These are phyloP conservation scores for Hypsizygus marmoreus DNA, from an alignment of 768 basidiomycete genomes.

Conservation along the genomic window DNA sequence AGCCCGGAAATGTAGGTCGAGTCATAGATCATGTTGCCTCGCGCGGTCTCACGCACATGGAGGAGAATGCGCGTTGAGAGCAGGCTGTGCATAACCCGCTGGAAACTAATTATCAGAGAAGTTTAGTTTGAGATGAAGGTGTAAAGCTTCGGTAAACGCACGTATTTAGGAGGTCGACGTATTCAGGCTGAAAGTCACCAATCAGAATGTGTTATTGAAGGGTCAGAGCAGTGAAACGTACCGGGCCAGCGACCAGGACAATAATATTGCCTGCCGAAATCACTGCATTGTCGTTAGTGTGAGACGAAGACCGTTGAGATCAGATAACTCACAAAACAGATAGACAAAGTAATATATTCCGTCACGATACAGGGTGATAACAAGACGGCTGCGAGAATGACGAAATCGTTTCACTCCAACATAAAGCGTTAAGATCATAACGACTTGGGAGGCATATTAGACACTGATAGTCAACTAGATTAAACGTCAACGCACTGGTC, in stretches of 20 bases:
- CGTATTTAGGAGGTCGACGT: background rate
- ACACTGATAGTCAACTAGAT: background rate
- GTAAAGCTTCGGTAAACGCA: background rate
- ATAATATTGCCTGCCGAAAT: background rate
- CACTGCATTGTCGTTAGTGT: background rate
- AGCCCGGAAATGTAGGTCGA: no score
- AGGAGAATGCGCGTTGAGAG: constrained; percentile 12
- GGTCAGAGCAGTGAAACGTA: background rate
- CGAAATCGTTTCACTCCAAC: background rate
- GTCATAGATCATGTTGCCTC: no score
- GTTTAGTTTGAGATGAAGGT: background rate
- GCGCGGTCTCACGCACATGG: constrained; percentile 6
- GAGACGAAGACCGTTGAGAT: background rate
- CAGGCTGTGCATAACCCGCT: constrained; percentile 12
- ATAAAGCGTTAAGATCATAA: constrained; percentile 1
- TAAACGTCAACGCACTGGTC: background rate
- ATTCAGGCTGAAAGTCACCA: background rate
- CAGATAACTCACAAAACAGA: background rate
- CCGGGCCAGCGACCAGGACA: background rate
- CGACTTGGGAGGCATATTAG: background rate
- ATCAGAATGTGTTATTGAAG: background rate
- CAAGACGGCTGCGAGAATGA: background rate
- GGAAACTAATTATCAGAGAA: constrained; percentile 5
- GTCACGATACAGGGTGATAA: constrained; percentile 4
- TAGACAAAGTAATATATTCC: constrained; percentile 4